These are phyloP conservation scores for Arthroderma uncinatum DNA, from an alignment of 2,329 filamentous ascomycete species.

Conservation along the genomic window DNA sequence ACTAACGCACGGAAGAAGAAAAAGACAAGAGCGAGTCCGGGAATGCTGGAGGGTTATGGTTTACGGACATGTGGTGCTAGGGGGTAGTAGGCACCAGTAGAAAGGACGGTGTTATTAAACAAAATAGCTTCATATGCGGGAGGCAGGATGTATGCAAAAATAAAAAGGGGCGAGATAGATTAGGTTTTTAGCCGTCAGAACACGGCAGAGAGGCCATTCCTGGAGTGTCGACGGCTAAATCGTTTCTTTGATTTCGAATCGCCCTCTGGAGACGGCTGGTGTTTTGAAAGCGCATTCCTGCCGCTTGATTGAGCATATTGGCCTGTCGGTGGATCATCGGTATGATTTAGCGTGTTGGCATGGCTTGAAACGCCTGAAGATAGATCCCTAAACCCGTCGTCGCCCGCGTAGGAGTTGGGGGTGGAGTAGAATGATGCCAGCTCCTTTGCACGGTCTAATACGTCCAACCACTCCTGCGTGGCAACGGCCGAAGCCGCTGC, in stretches of 20 bases:
- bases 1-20: neutral
- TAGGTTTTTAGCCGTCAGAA: conserved; percentile 44
- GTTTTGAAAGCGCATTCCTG: conserved; percentile 36
- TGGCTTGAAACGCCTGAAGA: conserved; percentile 61
- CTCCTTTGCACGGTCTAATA: conserved; percentile 74
- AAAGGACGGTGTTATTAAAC: neutral
- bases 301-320: conserved; percentile 25
- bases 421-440: conserved; percentile 58
- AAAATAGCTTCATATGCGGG: neutral
- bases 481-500: conserved; percentile 54
- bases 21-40: neutral
- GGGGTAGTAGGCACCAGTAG: neutral
- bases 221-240: conserved; percentile 88
- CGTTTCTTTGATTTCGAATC: conserved; percentile 49
- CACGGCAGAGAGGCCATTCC: conserved; percentile 81
- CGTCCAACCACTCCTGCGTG: conserved; percentile 86
- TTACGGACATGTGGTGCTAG: neutral
- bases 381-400: conserved; percentile 57
- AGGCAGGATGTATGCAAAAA: neutral
- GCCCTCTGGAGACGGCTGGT: conserved; percentile 23
- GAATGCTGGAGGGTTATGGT: neutral
- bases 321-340: conserved; percentile 30
- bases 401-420: conserved; percentile 53
- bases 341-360: conserved; percentile 35
- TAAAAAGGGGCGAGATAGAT: neutral